These are phyloP conservation scores for Monilinia vaccinii-corymbosi DNA, from an alignment of 2,329 filamentous ascomycete species.

Conservation along the genomic window DNA sequence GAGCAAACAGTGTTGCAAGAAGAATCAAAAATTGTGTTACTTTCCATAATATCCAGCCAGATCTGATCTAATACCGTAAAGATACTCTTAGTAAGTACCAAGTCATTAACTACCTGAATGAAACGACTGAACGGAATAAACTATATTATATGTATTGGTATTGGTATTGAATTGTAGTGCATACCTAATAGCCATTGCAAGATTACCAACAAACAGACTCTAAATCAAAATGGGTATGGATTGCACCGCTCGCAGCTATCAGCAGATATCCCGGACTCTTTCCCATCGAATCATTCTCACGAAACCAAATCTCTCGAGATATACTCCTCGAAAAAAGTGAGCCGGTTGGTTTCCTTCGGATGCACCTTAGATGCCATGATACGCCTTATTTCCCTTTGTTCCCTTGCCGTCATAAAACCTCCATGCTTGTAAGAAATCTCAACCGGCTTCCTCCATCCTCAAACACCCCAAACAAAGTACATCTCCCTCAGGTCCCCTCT, in stretches of 20 bases:
- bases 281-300: background rate
- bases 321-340: background rate
- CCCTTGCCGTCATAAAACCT: background rate
- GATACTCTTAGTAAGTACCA: background rate
- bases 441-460: conserved; percentile 14
- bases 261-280: background rate
- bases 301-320: background rate
- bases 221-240: conserved; percentile 3
- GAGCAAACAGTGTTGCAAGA: background rate
- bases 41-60: background rate
- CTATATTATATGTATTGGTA: background rate
- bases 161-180: background rate
- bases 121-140: background rate
- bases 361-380: background rate
- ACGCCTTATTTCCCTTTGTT: background rate
- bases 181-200: background rate
- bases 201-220: background rate
- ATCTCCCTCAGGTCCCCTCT: conserved; percentile 54
- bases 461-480: conserved; percentile 58
- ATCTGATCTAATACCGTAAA: too few species aligned
- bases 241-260: background rate
- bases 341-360: background rate
- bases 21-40: background rate
- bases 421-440: background rate
- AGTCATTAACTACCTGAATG: too few species aligned